Evolutionary conservation across 225 moss, liverwort and hornwort genomes (phyloP), one percentile per base, ranked within the genome.

Genomic region (Bryum argenteum): DNA sequence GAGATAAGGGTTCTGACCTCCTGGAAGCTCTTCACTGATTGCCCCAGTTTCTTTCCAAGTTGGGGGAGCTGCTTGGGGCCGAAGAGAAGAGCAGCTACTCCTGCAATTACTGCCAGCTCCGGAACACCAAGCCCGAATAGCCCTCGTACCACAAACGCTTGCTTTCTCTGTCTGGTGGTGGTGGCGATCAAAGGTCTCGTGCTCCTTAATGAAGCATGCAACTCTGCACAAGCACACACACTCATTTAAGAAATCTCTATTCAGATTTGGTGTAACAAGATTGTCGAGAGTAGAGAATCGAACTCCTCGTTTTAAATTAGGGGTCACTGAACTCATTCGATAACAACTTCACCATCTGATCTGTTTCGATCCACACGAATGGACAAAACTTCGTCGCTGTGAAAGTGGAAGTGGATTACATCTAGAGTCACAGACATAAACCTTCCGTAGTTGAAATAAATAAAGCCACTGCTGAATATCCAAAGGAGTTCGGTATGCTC

Each of bases 51-150:
- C 77, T 93, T 96, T 44, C 96, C 91, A 45, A 93, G 82, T 65
- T 86, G 85, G 2, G 96, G 96, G 33, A 96, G 89, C 74, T 93
- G 87, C 86, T 93, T 93, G 19, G 93, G 96, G 37, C 91, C 91
- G 23, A 93, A 96, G 18, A 96, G 9, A 33, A 96, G 76, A 28
- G 86, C 96, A 77, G 89, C 93, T 4, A 93, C 91, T 9, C 93
- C 93, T 12, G 89, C 93, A 83, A 93, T 91, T 3, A 93, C 96
- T 33, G 78, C 87, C 19, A 96, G 87, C 44, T 96, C 96, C 38
- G 96, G 93, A 45, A 89, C 96, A 2, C 91, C 96, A 44, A 96
- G 84, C 13, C 91, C 96, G 33, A 93, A 93, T 23, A 96, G 75
- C 59, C 88, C 85, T 24, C 81, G 77, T n/a, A 88, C 84, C 2